Evolutionary conservation across 768 basidiomycete species (phyloP).

Genomic region (Rhodotorula taiwanensis): DNA sequence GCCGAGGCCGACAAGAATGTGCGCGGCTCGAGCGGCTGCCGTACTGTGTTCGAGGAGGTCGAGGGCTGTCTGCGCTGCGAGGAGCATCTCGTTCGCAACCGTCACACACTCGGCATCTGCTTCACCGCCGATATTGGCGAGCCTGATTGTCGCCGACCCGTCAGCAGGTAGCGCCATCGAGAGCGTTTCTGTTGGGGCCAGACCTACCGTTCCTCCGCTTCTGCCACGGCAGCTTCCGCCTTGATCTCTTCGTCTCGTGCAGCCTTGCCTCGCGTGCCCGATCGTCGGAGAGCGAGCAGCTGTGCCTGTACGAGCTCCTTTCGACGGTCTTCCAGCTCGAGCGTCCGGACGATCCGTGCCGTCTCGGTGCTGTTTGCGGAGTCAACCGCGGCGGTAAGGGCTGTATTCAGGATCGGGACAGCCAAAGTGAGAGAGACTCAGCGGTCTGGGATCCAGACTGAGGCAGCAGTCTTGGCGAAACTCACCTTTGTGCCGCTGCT

Average conservation of each 20-base stretch:
- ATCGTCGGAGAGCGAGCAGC: slow-evolving; percentile 53
- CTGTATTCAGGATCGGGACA: too few relatives aligned
- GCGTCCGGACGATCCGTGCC: slow-evolving; percentile 22
- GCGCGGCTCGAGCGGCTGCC: slow-evolving; percentile 48
- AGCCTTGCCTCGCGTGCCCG: slow-evolving; percentile 56
- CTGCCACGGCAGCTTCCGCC: slow-evolving; percentile 12
- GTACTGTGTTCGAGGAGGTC: slow-evolving; percentile 42
- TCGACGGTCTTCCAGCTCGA: slow-evolving; percentile 37
- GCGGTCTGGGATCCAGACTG: too few relatives aligned
- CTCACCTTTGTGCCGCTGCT: slow-evolving; percentile 41
- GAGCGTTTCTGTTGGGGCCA: background rate
- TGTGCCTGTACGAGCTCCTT: slow-evolving; percentile 44
- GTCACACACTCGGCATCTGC: slow-evolving; percentile 1
- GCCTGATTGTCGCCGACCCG: too few relatives aligned
- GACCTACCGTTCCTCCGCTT: slow-evolving; percentile 18
- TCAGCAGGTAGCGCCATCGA: background rate
- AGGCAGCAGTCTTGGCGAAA: background rate
- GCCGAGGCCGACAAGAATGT: slow-evolving; percentile 57
- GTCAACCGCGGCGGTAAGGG: slow-evolving; percentile 39
- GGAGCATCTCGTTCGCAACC: slow-evolving; percentile 21
- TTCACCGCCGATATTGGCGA: background rate
- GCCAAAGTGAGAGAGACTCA: too few relatives aligned
- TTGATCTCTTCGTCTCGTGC: slow-evolving; percentile 33
- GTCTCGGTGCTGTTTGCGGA: slow-evolving; percentile 25
- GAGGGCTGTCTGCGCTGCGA: slow-evolving; percentile 14